Conservation (phyloP, 2,329 filamentous ascomycete species). For the Didymella arachidicola region DNA sequence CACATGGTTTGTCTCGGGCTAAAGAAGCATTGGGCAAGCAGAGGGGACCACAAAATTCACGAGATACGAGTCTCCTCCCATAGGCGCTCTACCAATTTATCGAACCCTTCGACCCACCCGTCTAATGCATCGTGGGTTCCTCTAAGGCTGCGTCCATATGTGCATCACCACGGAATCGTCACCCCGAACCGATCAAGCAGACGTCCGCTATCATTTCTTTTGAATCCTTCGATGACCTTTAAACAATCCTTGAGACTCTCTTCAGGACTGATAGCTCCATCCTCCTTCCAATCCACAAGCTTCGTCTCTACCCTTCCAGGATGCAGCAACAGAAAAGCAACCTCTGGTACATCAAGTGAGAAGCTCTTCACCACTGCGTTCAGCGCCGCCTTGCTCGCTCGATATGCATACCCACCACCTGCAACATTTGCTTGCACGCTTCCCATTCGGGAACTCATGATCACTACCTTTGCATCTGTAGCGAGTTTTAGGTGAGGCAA, state of each 20-base stretch:
- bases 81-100: neutral
- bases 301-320: conserved; percentile 57
- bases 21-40: neutral
- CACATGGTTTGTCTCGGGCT: neutral
- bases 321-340: conserved; percentile 55
- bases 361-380: conserved; percentile 57
- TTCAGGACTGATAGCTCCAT: conserved; percentile 53
- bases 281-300: conserved; percentile 55
- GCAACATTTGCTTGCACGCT: conserved; percentile 51
- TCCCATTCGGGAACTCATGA: conserved; percentile 56
- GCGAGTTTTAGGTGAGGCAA: conserved; percentile 45
- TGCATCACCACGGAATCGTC: conserved; percentile 52
- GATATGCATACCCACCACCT: conserved; percentile 57
- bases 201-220: conserved; percentile 45
- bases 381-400: conserved; percentile 57
- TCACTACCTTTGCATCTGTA: conserved; percentile 44
- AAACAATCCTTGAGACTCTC: conserved; percentile 54
- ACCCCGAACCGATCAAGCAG: conserved; percentile 57
- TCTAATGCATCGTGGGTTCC: neutral
- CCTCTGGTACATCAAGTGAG: conserved; percentile 54
- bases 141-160: neutral
- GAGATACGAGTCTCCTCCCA: neutral
- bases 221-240: conserved; percentile 48
- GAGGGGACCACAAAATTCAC: neutral
- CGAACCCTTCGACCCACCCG: neutral